Evolutionary conservation across 768 basidiomycete species (phyloP).

Genomic region (Lentinula guzmanii): DNA sequence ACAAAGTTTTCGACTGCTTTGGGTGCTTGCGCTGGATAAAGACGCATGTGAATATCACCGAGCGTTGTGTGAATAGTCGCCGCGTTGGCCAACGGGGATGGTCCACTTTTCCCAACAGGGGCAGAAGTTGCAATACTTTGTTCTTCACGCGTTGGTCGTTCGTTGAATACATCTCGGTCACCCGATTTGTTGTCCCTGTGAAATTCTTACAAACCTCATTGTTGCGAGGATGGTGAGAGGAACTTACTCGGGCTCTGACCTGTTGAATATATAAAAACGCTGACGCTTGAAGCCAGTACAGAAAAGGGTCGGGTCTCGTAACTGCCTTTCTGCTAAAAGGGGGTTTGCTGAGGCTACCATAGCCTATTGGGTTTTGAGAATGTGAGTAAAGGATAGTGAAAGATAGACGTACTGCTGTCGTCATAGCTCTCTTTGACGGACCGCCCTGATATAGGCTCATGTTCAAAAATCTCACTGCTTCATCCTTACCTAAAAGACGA

Average conservation of each 20-base stretch:
- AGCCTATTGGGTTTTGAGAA: conserved; percentile 38
- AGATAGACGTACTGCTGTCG: conserved; percentile 59
- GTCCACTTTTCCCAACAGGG: conserved; percentile 41
- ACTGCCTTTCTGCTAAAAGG: conserved; percentile 78
- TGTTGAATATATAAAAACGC: conserved; percentile 93
- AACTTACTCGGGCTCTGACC: conserved; percentile 82
- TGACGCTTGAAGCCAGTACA: conserved; percentile 91
- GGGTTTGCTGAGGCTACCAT: conserved; percentile 98
- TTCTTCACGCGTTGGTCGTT: conserved; percentile 94
- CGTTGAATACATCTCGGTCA: conserved; percentile 97
- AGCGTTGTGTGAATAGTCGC: conserved; percentile 93
- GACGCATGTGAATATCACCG: conserved; percentile 85
- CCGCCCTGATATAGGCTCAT: conserved; percentile 90
- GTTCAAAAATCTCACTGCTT: conserved; percentile 86
- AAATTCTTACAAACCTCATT: neutral
- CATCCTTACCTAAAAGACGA: conserved; percentile 88
- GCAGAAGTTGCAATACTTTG: conserved; percentile 75
- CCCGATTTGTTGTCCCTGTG: conserved; percentile 75
- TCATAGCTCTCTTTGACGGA: conserved; percentile 76
- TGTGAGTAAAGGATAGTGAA: neutral
- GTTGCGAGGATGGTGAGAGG: neutral
- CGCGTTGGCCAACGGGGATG: conserved; percentile 67
- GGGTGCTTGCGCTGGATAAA: conserved; percentile 90
- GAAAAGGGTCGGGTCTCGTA: conserved; percentile 86
- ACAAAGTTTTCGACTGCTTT: conserved; percentile 98